Evolutionary conservation across 257 asterid genomes (phyloP), one percentile per base, ranked within the genome.

Genomic region (Jaltomata sinuosa): DNA sequence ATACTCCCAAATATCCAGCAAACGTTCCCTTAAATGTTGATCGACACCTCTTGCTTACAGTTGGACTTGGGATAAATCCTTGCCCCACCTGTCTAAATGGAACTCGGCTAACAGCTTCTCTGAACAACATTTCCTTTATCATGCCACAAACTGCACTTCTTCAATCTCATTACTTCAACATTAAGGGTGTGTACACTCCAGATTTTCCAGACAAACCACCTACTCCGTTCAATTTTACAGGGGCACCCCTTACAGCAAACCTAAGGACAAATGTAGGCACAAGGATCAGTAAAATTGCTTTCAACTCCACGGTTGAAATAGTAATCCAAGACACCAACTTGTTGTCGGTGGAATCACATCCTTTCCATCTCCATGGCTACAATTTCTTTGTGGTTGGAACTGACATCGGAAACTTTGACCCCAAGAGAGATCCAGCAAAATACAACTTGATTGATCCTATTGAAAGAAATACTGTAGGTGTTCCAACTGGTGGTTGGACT

Each of bases 401-500:
- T 5, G 98, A 97, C 0, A 8, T 94, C 0, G 98, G 98, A 40
- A 94, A 93, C 69, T 94, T 93, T 36, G 89, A 94, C 52, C 91
- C 93, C 1, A 49, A 47, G 3, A 88, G 80, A 1, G 96, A 94
- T 53, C 94, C 94, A 1, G 84, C 87, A 14, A 90, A 81, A 29
- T 94, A 79, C 53, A 94, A 94, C 91, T 82, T 94, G 85, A 87
- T 89, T 0, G 98, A 94, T 76, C 98, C 98, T 1, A 95, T 95
- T 0, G 97, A 94, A 64, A 89, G 98, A 62, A 94, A 94, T 69
- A 94, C 98, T 0, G 92, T 93, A 2, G 96, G 96, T 5, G 96
- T 94, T 31, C 98, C 98, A 0, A 93, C 98, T 1, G 97, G 97
- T 5, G 98, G 98, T 2, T 94, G 98, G 98, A 86, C 97, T 53